Evolutionary conservation across 2,329 filamentous ascomycete species (phyloP).

Genomic region (Teratosphaeria pseudoeucalypti): DNA sequence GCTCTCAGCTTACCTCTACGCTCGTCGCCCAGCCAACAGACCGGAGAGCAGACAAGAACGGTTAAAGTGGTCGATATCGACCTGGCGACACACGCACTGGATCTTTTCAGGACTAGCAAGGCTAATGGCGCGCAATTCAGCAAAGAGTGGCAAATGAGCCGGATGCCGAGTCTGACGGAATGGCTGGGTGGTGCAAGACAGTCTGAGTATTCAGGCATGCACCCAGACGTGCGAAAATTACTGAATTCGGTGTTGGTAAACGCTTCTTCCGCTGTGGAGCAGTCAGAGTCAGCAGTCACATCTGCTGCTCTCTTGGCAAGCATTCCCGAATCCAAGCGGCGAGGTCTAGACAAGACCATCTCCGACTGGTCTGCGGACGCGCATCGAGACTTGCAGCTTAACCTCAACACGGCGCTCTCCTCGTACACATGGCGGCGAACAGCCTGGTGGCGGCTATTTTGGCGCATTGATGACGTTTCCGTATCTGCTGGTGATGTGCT

Average conservation of each 20-base stretch:
- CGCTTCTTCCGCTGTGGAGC: conserved; percentile 38
- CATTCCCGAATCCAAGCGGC: conserved; percentile 34
- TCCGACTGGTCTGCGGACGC: conserved; percentile 66
- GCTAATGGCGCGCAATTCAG: conserved; percentile 26
- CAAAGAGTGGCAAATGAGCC: conserved; percentile 25
- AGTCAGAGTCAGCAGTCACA: conserved; percentile 24
- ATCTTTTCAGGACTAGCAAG: conserved; percentile 24
- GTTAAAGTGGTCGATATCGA: conserved; percentile 49
- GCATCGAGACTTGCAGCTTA: conserved; percentile 71
- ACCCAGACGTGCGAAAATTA: conserved; percentile 55
- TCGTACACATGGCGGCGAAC: conserved; percentile 70
- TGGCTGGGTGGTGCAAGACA: conserved; percentile 19
- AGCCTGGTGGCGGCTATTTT: conserved; percentile 91
- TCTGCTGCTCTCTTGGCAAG: conserved; percentile 16
- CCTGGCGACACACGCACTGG: conserved; percentile 52
- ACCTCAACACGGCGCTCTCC: conserved; percentile 67
- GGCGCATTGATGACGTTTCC: conserved; percentile 84
- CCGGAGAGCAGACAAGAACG: conserved; percentile 3
- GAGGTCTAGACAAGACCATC: conserved; percentile 49
- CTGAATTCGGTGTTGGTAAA: conserved; percentile 56
- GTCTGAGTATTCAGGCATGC: conserved; percentile 40
- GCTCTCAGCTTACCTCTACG: conserved; percentile 47
- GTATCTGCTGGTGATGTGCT: conserved; percentile 75
- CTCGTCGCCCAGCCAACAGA: conserved; percentile 2
- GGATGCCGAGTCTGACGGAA: conserved; percentile 15